These are phyloP conservation scores for Vitis riparia DNA, from an alignment of 164 flowering plant genomes.

Conservation along the genomic window DNA sequence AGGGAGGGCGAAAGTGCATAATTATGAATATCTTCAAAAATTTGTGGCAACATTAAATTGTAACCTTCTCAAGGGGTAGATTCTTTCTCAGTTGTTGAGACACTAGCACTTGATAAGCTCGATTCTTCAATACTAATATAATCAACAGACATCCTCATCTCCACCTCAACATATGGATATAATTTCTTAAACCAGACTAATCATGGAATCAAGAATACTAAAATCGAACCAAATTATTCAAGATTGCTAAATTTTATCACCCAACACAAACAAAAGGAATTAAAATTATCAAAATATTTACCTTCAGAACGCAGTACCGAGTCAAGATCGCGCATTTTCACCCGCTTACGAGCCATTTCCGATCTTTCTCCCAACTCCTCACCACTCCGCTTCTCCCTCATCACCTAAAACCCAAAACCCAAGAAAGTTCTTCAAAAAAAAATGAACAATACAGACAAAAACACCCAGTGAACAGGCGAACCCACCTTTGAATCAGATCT, in stretches of 20 bases:
- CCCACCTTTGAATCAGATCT: slow-evolving; percentile 29
- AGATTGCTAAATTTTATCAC: background rate
- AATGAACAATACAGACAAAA: background rate
- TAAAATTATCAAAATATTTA: slow-evolving; percentile 9
- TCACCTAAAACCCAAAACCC: slow-evolving; percentile 9
- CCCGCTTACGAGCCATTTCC: slow-evolving; percentile 35
- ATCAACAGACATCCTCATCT: too few relatives aligned
- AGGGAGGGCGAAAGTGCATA: too few relatives aligned
- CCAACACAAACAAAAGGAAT: background rate
- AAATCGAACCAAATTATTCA: background rate
- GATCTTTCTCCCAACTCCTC: slow-evolving; percentile 28
- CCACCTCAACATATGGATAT: too few relatives aligned
- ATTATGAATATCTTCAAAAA: too few relatives aligned
- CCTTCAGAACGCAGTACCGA: slow-evolving; percentile 46
- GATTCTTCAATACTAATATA: too few relatives aligned
- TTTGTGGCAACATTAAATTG: too few relatives aligned
- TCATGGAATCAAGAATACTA: background rate
- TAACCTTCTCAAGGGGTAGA: too few relatives aligned
- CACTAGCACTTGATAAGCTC: too few relatives aligned
- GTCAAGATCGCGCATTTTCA: slow-evolving; percentile 59
- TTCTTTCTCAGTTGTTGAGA: too few relatives aligned
- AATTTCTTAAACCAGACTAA: too few relatives aligned
- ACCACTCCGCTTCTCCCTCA: slow-evolving; percentile 33
- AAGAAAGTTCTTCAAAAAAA: background rate
- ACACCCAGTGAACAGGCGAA: background rate